These are phyloP conservation scores for Berkeleyomyces basicola DNA, from an alignment of 2,329 filamentous ascomycete genomes.

Conservation along the genomic window DNA sequence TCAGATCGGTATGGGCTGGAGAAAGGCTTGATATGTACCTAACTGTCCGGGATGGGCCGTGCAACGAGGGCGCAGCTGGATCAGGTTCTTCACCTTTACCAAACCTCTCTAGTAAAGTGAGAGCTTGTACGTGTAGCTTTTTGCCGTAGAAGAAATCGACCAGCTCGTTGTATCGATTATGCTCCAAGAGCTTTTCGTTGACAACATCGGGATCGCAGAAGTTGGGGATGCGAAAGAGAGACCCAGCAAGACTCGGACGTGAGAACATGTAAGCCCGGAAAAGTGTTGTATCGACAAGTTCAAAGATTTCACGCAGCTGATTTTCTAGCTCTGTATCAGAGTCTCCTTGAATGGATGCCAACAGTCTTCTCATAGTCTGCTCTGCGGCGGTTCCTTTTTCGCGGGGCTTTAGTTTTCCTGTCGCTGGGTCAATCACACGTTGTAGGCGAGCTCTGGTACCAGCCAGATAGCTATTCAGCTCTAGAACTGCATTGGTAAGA, in stretches of 20 bases:
- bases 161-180: constrained; percentile 75
- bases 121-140: constrained; percentile 71
- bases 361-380: constrained; percentile 30
- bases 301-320: constrained; percentile 59
- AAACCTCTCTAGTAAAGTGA: constrained; percentile 69
- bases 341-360: constrained; percentile 33
- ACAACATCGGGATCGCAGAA: constrained; percentile 95
- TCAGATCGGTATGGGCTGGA: constrained; percentile 74
- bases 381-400: constrained; percentile 29
- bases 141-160: constrained; percentile 98
- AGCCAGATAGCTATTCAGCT: constrained; percentile 74
- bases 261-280: constrained; percentile 94
- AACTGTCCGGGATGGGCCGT: constrained; percentile 70
- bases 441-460: constrained; percentile 58
- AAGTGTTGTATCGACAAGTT: constrained; percentile 79
- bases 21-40: constrained; percentile 80
- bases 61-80: constrained; percentile 38
- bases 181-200: constrained; percentile 79
- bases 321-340: constrained; percentile 47
- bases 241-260: constrained; percentile 65
- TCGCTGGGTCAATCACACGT: constrained; percentile 43
- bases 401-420: constrained; percentile 42
- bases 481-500: constrained; percentile 62
- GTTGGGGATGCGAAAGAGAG: constrained; percentile 87
- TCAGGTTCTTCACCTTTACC: constrained; percentile 42